These are phyloP conservation scores for Pseudozyma tsukubaensis DNA, from an alignment of 1,284 basidiomycete genomes.

Conservation along the genomic window DNA sequence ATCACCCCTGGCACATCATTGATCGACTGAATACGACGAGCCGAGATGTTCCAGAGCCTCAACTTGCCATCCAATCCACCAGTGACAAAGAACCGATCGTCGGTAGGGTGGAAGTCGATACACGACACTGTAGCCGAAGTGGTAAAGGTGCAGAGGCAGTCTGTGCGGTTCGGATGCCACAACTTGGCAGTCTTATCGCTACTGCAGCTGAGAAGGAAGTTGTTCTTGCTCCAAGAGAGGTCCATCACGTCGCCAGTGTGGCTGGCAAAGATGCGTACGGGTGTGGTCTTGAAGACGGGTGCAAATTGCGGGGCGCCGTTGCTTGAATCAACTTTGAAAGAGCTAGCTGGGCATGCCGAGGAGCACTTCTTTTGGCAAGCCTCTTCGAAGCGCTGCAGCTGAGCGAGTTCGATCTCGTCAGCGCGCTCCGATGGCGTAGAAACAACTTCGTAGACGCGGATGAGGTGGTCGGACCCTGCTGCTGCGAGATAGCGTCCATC, in stretches of 20 bases:
- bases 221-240: slow-evolving; percentile 70
- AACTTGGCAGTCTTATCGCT: slow-evolving; percentile 70
- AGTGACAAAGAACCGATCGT: slow-evolving; percentile 70
- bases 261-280: slow-evolving; percentile 63
- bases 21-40: slow-evolving; percentile 45
- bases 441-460: slow-evolving; percentile 61
- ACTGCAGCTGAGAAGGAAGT: slow-evolving; percentile 68
- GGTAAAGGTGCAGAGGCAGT: slow-evolving; percentile 69
- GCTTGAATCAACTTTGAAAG: slow-evolving; percentile 1
- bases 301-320: slow-evolving; percentile 11
- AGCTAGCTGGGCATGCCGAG: slow-evolving; percentile 1
- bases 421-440: slow-evolving; percentile 30
- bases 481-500: slow-evolving; percentile 68
- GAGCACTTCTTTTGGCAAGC: slow-evolving; percentile 3
- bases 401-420: slow-evolving; percentile 33
- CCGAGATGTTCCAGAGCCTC: slow-evolving; percentile 68
- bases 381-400: slow-evolving; percentile 10
- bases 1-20: slow-evolving; percentile 68
- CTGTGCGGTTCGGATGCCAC: slow-evolving; percentile 68
- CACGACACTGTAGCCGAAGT: slow-evolving; percentile 69
- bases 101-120: slow-evolving; percentile 66
- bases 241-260: slow-evolving; percentile 69
- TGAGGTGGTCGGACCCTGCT: slow-evolving; percentile 68
- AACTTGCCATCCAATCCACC: slow-evolving; percentile 69
- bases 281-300: slow-evolving; percentile 54